Evolutionary conservation across 169 alveolate genomes (phyloP), one percentile per base, ranked within the genome.

Genomic region (Fabrea salina): DNA sequence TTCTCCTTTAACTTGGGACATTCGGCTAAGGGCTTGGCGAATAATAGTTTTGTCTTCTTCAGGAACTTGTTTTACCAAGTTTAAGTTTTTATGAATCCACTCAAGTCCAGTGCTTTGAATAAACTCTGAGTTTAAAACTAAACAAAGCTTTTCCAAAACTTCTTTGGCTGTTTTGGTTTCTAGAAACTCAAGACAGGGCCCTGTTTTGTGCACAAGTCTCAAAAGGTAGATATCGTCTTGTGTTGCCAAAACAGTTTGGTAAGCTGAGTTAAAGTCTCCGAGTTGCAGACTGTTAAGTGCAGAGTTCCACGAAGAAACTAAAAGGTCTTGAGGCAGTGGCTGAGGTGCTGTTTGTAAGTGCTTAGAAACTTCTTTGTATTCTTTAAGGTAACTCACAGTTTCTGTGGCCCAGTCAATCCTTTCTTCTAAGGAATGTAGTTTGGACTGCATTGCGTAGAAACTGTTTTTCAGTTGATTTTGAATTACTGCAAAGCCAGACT

Each of bases 211-310:
- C 79, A 70, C 49, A 22, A 70, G 44, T 4, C 79, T 5, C 22
- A 70, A 7, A 8, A 70, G 32, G 39, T 70, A 70, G 49, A 70
- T 22, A 37, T 70, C 79, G 6, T 70, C 79, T n/a, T 30, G 47
- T 4, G 79, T 50, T 40, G n/a, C n/a, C 16, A 70, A n/a, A 25
- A 70, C 27, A 0, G 22, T 6, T 11, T 5, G 3, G 49, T 70
- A 70, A 11, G 76, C 76, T 16, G 37, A 11, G n/a, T 61, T 27
- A 2, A 61, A 0, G 3, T 61, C 25, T 32, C 25, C 1, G 13
- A 11, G 49, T 16, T 61, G 32, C n/a, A 61, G 64, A 0, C 37
- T 37, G 8, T 61, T 16, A 0, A 61, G 11, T 0, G 75, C 13
- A 1, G n/a, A 11, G 1, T 13, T 25, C 67, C 67, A 56, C 30